Percentiles rank a stretch among this genome's conserved stretches.
These are phyloP conservation scores for Begonia fuchsioides DNA, from an alignment of 306 rosid species.

Conservation along the genomic window DNA sequence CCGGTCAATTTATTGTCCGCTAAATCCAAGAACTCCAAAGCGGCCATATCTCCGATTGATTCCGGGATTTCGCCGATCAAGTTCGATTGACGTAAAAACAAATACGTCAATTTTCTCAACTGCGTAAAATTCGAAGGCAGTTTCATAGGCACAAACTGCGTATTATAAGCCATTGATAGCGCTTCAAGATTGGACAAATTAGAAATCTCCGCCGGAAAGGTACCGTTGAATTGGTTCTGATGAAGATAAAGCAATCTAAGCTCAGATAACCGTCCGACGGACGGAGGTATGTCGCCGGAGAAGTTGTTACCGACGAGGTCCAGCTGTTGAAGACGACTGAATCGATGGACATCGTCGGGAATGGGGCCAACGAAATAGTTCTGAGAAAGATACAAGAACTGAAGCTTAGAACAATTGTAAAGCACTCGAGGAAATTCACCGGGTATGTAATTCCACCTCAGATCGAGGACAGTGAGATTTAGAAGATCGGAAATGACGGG, in stretches of 20 bases:
- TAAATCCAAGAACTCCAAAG: slow-evolving; percentile 34
- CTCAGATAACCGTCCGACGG: slow-evolving; percentile 29
- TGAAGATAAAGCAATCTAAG: slow-evolving; percentile 22
- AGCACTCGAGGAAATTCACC: slow-evolving; percentile 41
- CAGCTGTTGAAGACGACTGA: slow-evolving; percentile 26
- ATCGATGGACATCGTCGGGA: slow-evolving; percentile 28
- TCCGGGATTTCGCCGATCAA: slow-evolving; percentile 48
- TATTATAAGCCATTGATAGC: slow-evolving; percentile 16
- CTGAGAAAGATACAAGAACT: slow-evolving; percentile 22
- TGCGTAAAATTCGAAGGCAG: slow-evolving; percentile 26
- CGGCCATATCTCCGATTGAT: slow-evolving; percentile 34
- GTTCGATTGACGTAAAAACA: slow-evolving; percentile 20
- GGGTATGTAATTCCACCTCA: slow-evolving; percentile 16
- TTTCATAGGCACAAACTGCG: slow-evolving; percentile 8
- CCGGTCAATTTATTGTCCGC: slow-evolving; percentile 24
- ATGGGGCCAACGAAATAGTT: slow-evolving; percentile 37
- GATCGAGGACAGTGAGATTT: slow-evolving; percentile 35
- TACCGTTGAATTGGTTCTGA: slow-evolving; percentile 22
- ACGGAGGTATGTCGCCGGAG: slow-evolving; percentile 36
- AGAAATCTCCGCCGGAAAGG: slow-evolving; percentile 38
- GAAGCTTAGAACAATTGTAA: slow-evolving; percentile 40
- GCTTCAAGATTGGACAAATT: slow-evolving; percentile 37
- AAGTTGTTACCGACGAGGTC: slow-evolving; percentile 30
- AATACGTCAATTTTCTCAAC: slow-evolving; percentile 31
- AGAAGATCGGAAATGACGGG: slow-evolving; percentile 49